Evolutionary conservation across 768 basidiomycete genomes (phyloP).

Genomic region (Strobilomyces confusus): DNA sequence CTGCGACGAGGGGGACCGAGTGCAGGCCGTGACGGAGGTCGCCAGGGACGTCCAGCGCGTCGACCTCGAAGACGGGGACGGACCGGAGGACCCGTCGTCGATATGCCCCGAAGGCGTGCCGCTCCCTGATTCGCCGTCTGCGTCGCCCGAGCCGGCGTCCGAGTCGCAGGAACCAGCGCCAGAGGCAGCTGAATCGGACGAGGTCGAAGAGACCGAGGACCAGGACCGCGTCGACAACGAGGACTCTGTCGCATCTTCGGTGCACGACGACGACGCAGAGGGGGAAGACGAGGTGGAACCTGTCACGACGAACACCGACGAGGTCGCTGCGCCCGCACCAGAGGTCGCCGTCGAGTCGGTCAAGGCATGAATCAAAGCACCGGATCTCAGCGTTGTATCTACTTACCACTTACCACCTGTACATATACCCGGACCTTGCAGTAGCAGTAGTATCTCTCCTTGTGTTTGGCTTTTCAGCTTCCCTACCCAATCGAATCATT

Average conservation of each 20-base stretch:
- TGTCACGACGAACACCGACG: neutral
- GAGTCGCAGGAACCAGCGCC: conserved; percentile 8
- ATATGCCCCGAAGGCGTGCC: conserved; percentile 33
- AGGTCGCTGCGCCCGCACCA: conserved; percentile 1
- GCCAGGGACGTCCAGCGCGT: conserved; percentile 68
- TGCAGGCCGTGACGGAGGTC: conserved; percentile 63
- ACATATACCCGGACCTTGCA: conserved; percentile 20
- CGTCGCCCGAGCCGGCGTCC: conserved; percentile 16
- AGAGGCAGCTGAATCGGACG: neutral
- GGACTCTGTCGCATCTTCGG: conserved; percentile 26
- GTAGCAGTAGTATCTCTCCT: neutral
- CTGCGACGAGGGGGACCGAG: too few species aligned
- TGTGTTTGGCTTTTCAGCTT: too few species aligned
- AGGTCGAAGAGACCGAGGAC: conserved; percentile 7
- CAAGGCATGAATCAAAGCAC: conserved; percentile 16
- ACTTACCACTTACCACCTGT: conserved; percentile 14
- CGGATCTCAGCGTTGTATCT: too few species aligned
- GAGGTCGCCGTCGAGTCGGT: conserved; percentile 8
- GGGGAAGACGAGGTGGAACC: conserved; percentile 6
- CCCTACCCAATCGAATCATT: too few species aligned
- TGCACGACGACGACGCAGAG: conserved; percentile 1
- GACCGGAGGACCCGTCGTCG: conserved; percentile 10
- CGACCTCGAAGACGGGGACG: conserved; percentile 45
- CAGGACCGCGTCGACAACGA: conserved; percentile 12
- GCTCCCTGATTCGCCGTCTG: conserved; percentile 37